Conservation (phyloP, 768 basidiomycete genomes). For the Panellus pusillus region DNA sequence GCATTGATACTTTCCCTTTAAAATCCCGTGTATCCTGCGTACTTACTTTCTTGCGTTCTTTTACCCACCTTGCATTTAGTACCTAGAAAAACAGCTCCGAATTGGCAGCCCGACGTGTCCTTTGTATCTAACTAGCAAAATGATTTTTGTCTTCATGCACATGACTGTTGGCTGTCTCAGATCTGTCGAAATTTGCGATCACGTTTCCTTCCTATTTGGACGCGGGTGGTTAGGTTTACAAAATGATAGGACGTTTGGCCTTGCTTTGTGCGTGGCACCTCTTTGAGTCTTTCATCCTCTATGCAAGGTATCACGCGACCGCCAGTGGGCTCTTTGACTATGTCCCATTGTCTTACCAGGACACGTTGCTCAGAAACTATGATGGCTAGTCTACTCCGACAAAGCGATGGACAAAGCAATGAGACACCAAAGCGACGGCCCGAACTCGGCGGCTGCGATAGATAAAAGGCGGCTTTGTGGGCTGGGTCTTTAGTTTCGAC, state of each 20-base stretch:
- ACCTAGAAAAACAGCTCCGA: no score
- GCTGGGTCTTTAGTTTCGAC: background rate
- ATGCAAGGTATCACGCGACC: no score
- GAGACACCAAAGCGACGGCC: slow-evolving; percentile 2
- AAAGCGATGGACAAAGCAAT: background rate
- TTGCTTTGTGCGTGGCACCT: background rate
- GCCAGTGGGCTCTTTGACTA: no score
- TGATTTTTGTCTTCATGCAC: no score
- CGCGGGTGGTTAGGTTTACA: slow-evolving; percentile 2
- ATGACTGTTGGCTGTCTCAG: background rate
- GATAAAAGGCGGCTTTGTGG: slow-evolving; percentile 7
- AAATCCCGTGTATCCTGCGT: background rate
- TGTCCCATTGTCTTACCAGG: no score
- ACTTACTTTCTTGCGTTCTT: background rate
- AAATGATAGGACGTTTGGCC: background rate
- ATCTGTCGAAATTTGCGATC: background rate
- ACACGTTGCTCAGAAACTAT: background rate
- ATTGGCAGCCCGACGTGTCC: no score
- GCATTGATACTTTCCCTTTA: background rate
- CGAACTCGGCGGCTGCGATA: background rate
- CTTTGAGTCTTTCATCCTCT: background rate
- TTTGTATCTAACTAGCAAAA: no score
- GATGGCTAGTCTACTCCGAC: background rate
- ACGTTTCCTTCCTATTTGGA: background rate
- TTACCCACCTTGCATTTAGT: background rate